phyloP scores from a whole-genome alignment of 2,329 filamentous ascomycete genomes.

The Waltergamsia citrina region DNA sequence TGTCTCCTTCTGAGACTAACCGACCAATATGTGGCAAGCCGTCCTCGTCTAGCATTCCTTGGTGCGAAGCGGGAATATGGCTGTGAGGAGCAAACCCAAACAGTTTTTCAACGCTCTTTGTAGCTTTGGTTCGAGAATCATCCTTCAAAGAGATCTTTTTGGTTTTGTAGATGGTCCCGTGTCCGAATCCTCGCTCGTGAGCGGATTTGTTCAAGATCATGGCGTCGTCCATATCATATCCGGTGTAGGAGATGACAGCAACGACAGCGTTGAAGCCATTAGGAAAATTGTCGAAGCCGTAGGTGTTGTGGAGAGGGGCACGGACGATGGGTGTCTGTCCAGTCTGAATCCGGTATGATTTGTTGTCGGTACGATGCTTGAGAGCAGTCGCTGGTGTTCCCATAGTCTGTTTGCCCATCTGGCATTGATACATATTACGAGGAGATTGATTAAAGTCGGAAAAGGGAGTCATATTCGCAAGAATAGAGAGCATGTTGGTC shows the following conservation, averaged over 20 bases:
- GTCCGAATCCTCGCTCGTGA: conserved; percentile 89
- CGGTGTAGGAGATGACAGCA: conserved; percentile 96
- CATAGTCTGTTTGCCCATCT: conserved; percentile 99
- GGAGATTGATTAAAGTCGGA: conserved; percentile 98
- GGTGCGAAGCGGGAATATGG: conserved; percentile 60
- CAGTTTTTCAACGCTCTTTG: conserved; percentile 64
- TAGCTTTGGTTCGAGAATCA: conserved; percentile 57
- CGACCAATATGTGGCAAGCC: conserved; percentile 76
- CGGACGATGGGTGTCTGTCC: conserved; percentile 93
- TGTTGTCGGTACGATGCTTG: conserved; percentile 89
- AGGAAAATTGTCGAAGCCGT: conserved; percentile 96
- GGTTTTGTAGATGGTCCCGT: conserved; percentile 96
- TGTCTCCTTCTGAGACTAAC: conserved; percentile 68
- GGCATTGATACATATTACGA: conserved; percentile 98
- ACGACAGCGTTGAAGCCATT: conserved; percentile 94
- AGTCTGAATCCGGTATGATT: conserved; percentile 87
- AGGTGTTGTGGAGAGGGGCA: conserved; percentile 86
- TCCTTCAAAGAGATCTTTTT: conserved; percentile 85
- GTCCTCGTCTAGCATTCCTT: conserved; percentile 72
- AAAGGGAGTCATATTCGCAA: conserved; percentile 98
- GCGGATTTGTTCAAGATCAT: conserved; percentile 99
- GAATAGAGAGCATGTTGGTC: conserved; percentile 93
- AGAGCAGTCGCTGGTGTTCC: conserved; percentile 84
- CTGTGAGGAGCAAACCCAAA: conserved; percentile 85
- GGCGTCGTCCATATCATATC: conserved; percentile 99